Conservation (phyloP, 2,329 filamentous ascomycete species). For the Neofusicoccum laricinum region DNA sequence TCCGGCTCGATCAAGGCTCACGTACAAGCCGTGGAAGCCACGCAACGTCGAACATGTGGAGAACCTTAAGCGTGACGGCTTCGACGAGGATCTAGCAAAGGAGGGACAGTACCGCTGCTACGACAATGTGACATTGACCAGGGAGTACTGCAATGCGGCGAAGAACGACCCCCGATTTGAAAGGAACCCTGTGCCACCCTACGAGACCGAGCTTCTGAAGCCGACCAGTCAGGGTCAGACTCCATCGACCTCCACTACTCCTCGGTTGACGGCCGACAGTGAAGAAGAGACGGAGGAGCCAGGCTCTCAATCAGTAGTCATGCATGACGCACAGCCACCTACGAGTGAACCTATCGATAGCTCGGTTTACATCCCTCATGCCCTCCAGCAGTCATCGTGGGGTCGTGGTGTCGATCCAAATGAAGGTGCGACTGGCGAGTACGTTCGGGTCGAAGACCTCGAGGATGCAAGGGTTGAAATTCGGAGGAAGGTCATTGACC, state of each 20-base stretch:
- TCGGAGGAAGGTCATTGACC: slow-evolving; percentile 76
- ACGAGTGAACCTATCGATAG: background rate
- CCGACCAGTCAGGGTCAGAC: slow-evolving; percentile 23
- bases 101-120: slow-evolving; percentile 84
- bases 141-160: slow-evolving; percentile 73
- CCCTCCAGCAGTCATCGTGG: background rate
- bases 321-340: slow-evolving; percentile 31
- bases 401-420: background rate
- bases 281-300: slow-evolving; percentile 26
- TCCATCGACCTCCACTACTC: background rate
- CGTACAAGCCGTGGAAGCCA: slow-evolving; percentile 53
- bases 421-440: slow-evolving; percentile 23
- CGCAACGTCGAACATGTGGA: slow-evolving; percentile 43
- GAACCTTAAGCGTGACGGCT: slow-evolving; percentile 50
- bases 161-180: slow-evolving; percentile 55
- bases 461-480: slow-evolving; percentile 72
- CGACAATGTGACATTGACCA: slow-evolving; percentile 58
- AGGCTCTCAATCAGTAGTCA: slow-evolving; percentile 37
- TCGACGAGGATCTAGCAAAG: slow-evolving; percentile 58
- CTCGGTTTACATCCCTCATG: slow-evolving; percentile 3
- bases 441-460: slow-evolving; percentile 71
- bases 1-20: slow-evolving; percentile 44
- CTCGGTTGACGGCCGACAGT: background rate
- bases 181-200: slow-evolving; percentile 64
- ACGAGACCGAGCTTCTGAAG: slow-evolving; percentile 28